Conservation (phyloP, 2,329 filamentous ascomycete genomes). For the Sclerotinia trifoliorum region DNA sequence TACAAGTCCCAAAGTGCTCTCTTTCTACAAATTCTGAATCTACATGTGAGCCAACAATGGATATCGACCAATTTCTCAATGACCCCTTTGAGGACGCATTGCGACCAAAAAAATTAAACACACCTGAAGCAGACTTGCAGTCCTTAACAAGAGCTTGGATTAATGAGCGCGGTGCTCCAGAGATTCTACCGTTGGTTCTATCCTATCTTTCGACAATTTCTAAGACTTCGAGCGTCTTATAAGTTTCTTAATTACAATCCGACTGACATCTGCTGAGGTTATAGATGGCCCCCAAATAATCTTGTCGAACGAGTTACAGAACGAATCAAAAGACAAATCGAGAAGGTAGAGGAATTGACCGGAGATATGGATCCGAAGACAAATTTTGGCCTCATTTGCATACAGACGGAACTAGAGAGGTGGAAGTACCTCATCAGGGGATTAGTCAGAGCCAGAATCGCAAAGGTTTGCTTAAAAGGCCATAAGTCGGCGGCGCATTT, state of each 20-base stretch:
- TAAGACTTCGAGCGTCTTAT: neutral
- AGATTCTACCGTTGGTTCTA: constrained; percentile 70
- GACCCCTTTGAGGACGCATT: constrained; percentile 41
- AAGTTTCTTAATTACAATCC: neutral
- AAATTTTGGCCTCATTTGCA: constrained; percentile 89
- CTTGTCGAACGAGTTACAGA: constrained; percentile 81
- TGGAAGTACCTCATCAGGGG: constrained; percentile 78
- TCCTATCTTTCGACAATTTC: constrained; percentile 16
- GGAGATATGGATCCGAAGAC: constrained; percentile 84
- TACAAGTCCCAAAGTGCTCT: neutral
- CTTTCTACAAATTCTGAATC: neutral
- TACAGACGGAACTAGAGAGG: constrained; percentile 93
- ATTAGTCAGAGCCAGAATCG: constrained; percentile 22
- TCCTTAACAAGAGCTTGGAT: constrained; percentile 89
- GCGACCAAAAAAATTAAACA: constrained; percentile 56
- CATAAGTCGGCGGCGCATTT: constrained; percentile 51
- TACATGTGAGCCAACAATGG: neutral
- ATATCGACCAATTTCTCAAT: constrained; percentile 51
- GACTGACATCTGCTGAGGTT: constrained; percentile 22
- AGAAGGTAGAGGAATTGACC: constrained; percentile 72
- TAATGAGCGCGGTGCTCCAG: constrained; percentile 83
- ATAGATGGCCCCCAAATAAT: constrained; percentile 63
- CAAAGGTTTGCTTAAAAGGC: neutral
- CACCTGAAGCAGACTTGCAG: constrained; percentile 73
- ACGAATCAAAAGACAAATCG: constrained; percentile 67